A percentile compares a stretch with the other conserved stretches of the same genome.
phyloP scores from a whole-genome alignment of 2,329 filamentous ascomycete species.

The Achaetomium macrosporum region DNA sequence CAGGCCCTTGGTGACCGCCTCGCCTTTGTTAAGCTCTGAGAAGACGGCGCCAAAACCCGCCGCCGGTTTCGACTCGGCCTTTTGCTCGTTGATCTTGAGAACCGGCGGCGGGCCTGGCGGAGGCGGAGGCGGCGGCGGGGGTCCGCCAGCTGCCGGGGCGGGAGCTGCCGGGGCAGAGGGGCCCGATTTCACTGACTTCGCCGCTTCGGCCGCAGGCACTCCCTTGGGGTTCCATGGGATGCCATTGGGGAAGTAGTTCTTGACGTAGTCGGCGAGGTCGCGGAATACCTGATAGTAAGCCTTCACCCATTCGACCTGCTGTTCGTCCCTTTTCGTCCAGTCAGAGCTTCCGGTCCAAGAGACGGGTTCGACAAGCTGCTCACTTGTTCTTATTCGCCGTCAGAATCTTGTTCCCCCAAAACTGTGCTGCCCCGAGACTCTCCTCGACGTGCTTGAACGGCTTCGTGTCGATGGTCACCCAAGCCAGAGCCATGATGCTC shows the following conservation, averaged over 20 bases:
- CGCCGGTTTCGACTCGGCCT: conserved; percentile 41
- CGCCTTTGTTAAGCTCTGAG: conserved; percentile 81
- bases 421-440: conserved; percentile 75
- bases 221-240: conserved; percentile 82
- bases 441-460: conserved; percentile 84
- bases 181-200: conserved; percentile 49
- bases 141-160: conserved; percentile 48
- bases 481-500: conserved; percentile 81
- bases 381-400: conserved; percentile 77
- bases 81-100: conserved; percentile 50
- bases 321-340: conserved; percentile 41
- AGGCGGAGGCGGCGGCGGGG: conserved; percentile 61
- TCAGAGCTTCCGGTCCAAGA: background rate
- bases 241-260: conserved; percentile 72
- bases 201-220: conserved; percentile 62
- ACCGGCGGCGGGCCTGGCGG: conserved; percentile 65
- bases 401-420: conserved; percentile 90
- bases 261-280: conserved; percentile 75
- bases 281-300: conserved; percentile 90
- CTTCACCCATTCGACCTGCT: conserved; percentile 83
- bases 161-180: conserved; percentile 38
- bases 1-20: conserved; percentile 78
- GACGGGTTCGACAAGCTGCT: conserved; percentile 1
- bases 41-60: conserved; percentile 75
- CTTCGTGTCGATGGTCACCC: conserved; percentile 79